A percentile compares a stretch with the other conserved stretches of the same genome.
Conservation (phyloP, 2,329 filamentous ascomycete species). For the Fusarium transvaalense region DNA sequence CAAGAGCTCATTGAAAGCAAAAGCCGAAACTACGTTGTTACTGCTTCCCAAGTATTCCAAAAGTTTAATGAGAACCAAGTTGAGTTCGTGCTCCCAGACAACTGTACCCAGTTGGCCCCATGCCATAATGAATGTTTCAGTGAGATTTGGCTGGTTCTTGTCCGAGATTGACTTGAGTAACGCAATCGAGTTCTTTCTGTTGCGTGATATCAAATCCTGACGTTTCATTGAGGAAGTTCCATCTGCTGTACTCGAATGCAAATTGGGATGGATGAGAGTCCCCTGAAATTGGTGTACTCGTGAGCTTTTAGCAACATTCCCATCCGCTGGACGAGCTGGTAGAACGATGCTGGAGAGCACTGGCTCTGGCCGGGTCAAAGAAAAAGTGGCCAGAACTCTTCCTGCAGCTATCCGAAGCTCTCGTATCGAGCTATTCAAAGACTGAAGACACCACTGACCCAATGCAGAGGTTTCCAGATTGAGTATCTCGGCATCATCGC, state of each 20-base stretch:
- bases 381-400: slow-evolving; percentile 74
- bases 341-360: slow-evolving; percentile 19
- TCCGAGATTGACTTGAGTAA: slow-evolving; percentile 80
- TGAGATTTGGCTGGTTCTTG: slow-evolving; percentile 73
- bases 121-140: slow-evolving; percentile 87
- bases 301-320: slow-evolving; percentile 4
- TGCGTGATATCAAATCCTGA: slow-evolving; percentile 47
- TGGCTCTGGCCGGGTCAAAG: slow-evolving; percentile 55
- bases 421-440: slow-evolving; percentile 83
- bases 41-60: slow-evolving; percentile 88
- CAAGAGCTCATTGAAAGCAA: slow-evolving; percentile 85
- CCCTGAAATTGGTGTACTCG: slow-evolving; percentile 21
- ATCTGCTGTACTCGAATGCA: slow-evolving; percentile 9
- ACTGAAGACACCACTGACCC: slow-evolving; percentile 85
- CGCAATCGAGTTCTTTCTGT: slow-evolving; percentile 77
- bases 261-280: background rate
- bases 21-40: slow-evolving; percentile 81
- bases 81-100: slow-evolving; percentile 84
- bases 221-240: slow-evolving; percentile 34
- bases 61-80: slow-evolving; percentile 84
- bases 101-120: slow-evolving; percentile 87
- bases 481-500: slow-evolving; percentile 68
- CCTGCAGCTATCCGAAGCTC: slow-evolving; percentile 87
- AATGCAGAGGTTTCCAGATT: slow-evolving; percentile 75
- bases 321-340: slow-evolving; percentile 17